phyloP scores from a whole-genome alignment of 139 green algal species.

The Chlamydomonas sp. region DNA sequence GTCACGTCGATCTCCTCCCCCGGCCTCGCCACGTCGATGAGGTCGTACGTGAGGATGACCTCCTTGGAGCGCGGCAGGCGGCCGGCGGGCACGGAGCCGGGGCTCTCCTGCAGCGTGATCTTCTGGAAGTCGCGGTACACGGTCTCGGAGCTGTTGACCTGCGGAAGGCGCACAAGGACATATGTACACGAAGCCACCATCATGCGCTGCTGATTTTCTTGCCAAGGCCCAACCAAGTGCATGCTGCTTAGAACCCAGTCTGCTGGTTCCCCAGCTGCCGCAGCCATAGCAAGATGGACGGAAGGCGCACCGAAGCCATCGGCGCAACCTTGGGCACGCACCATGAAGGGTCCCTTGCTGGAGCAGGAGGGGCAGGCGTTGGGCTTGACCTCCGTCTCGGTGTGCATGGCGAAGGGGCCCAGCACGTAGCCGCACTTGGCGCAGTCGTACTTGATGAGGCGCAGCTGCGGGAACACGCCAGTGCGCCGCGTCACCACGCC shows the following conservation, averaged over 20 bases:
- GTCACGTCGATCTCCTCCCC: conserved; percentile 97
- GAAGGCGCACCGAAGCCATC: neutral
- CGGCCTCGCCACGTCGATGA: conserved; percentile 94
- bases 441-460: conserved; percentile 93
- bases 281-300: neutral
- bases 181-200: neutral
- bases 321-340: conserved; percentile 42
- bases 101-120: conserved; percentile 97
- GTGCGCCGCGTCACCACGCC: conserved; percentile 97
- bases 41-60: conserved; percentile 95
- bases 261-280: neutral
- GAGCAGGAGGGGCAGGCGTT: conserved; percentile 87
- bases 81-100: conserved; percentile 91
- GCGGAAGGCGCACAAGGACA: neutral
- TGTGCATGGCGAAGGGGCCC: conserved; percentile 89
- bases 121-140: conserved; percentile 99
- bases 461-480: conserved; percentile 97
- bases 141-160: conserved; percentile 90
- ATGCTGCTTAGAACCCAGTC: neutral
- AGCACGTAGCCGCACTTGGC: conserved; percentile 85
- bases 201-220: neutral
- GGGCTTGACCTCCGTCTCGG: conserved; percentile 81
- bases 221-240: neutral
- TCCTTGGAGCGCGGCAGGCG: conserved; percentile 97
- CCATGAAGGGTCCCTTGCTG: conserved; percentile 90